These are phyloP conservation scores for Colletotrichum sansevieriae DNA, from an alignment of 2,329 filamentous ascomycete genomes.

Conservation along the genomic window DNA sequence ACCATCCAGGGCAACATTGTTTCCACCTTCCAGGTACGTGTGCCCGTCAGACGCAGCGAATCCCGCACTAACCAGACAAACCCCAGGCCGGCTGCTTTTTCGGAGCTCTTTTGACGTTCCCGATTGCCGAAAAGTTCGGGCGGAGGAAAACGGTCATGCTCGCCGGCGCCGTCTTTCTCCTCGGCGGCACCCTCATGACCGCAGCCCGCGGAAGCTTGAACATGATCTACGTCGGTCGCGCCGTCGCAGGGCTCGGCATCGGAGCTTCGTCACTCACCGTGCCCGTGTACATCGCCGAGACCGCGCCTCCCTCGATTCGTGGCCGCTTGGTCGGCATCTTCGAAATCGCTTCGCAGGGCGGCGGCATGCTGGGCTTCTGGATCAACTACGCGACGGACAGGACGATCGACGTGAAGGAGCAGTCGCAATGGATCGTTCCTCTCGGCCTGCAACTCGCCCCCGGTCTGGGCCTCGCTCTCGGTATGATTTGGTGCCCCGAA, in stretches of 20 bases:
- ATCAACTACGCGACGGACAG: constrained; percentile 48
- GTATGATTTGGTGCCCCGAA: constrained; percentile 54
- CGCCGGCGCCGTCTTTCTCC: constrained; percentile 56
- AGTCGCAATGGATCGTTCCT: constrained; percentile 56
- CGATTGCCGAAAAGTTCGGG: constrained; percentile 61
- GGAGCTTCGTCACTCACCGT: constrained; percentile 63
- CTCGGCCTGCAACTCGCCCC: constrained; percentile 58
- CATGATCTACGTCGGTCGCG: constrained; percentile 62
- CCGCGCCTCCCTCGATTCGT: constrained; percentile 62
- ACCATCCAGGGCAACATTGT: constrained; percentile 52
- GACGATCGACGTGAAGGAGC: constrained; percentile 35
- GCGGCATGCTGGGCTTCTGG: constrained; percentile 61
- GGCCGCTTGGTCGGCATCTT: constrained; percentile 66
- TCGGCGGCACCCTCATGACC: constrained; percentile 53
- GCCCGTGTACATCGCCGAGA: constrained; percentile 58
- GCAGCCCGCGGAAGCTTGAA: constrained; percentile 50
- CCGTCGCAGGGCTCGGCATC: constrained; percentile 65
- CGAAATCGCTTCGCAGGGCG: constrained; percentile 61
- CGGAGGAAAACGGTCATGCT: constrained; percentile 61
- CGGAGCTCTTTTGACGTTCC: constrained; percentile 56
- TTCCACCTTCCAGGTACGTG: constrained; percentile 37
- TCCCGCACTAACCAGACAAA: constrained; percentile 26
- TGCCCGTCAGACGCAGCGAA: rapidly evolving
- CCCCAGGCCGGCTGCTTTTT: constrained; percentile 57
- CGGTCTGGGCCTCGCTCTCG: constrained; percentile 50